A percentile compares a stretch with the other conserved stretches of the same genome.
Conservation (phyloP, 495 filamentous ascomycete genomes). For the Aspergillus wentii region DNA sequence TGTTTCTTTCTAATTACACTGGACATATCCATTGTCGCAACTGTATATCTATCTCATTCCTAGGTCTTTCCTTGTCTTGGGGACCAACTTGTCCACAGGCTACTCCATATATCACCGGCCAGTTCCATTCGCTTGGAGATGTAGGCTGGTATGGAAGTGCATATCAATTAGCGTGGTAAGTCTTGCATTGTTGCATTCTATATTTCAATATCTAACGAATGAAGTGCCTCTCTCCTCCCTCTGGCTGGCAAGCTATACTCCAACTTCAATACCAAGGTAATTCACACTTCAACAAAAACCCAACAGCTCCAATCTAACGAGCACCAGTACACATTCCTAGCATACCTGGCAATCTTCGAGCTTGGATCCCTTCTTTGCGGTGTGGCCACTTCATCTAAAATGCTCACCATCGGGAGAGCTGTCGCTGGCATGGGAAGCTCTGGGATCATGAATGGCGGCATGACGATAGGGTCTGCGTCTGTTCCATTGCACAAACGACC, state of each 20-base stretch:
- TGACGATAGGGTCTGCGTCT: constrained; percentile 39
- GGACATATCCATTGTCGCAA: constrained; percentile 46
- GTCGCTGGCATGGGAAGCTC: constrained; percentile 29
- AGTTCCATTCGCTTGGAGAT: constrained; percentile 26
- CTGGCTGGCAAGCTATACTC: constrained; percentile 32
- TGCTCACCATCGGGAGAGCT: constrained; percentile 32
- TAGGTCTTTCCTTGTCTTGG: background rate
- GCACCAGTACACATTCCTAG: constrained; percentile 17
- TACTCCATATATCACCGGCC: constrained; percentile 20
- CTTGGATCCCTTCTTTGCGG: constrained; percentile 31
- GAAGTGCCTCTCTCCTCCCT: constrained; percentile 25
- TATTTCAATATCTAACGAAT: background rate
- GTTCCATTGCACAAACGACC: constrained; percentile 39
- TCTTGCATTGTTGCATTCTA: background rate
- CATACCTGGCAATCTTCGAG: constrained; percentile 26
- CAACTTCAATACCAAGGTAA: constrained; percentile 25
- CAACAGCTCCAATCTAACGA: constrained; percentile 5
- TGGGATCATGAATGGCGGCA: constrained; percentile 42
- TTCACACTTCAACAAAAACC: background rate
- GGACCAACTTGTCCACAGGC: constrained; percentile 3
- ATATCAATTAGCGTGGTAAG: constrained; percentile 22
- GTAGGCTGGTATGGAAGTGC: constrained; percentile 36
- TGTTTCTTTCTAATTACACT: constrained; percentile 47
- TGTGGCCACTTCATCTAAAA: constrained; percentile 26
- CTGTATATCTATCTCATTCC: too few relatives aligned